Evolutionary conservation across 2,329 filamentous ascomycete genomes (phyloP).

Genomic region (Paracorniculantispora psalliotae): DNA sequence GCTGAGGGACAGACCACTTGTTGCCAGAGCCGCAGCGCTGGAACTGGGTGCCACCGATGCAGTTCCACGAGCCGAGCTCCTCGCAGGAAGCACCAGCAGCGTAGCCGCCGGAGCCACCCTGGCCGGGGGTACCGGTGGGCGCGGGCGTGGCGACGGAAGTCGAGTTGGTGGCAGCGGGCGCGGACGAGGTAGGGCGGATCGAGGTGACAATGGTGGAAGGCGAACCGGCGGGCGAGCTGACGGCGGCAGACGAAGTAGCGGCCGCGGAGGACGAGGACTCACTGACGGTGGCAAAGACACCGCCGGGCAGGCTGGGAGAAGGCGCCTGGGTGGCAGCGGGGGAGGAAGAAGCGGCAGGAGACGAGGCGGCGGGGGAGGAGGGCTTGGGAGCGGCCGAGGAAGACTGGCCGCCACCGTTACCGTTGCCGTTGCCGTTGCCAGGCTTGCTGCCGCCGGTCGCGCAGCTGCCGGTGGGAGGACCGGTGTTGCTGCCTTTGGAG

Average conservation of each 20-base stretch:
- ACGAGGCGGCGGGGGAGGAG: constrained; percentile 15
- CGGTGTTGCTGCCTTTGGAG: constrained; percentile 19
- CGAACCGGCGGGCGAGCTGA: too few relatives aligned
- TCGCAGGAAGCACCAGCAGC: constrained; percentile 41
- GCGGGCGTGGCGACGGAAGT: constrained; percentile 9
- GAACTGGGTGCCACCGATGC: constrained; percentile 50
- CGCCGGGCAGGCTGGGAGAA: constrained; percentile 29
- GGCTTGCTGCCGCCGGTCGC: constrained; percentile 28
- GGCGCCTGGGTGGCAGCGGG: not conserved
- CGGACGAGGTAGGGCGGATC: constrained; percentile 22
- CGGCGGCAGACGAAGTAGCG: not conserved
- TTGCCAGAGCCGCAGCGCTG: constrained; percentile 57
- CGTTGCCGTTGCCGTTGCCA: constrained; percentile 7
- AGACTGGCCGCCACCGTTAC: constrained; percentile 14
- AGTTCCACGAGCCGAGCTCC: constrained; percentile 55
- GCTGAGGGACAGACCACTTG: constrained; percentile 43
- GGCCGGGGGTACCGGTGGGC: constrained; percentile 12
- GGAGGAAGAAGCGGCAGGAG: not conserved
- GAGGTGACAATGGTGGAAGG: too few relatives aligned
- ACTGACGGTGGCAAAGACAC: constrained; percentile 37
- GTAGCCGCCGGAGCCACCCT: constrained; percentile 21
- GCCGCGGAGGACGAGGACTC: not conserved
- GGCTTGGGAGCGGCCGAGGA: constrained; percentile 19
- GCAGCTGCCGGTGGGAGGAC: constrained; percentile 10
- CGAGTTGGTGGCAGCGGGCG: constrained; percentile 20